A percentile compares a stretch with the other conserved stretches of the same genome.
Conservation (phyloP, 2,329 filamentous ascomycete genomes). For the Talaromyces sp. region DNA sequence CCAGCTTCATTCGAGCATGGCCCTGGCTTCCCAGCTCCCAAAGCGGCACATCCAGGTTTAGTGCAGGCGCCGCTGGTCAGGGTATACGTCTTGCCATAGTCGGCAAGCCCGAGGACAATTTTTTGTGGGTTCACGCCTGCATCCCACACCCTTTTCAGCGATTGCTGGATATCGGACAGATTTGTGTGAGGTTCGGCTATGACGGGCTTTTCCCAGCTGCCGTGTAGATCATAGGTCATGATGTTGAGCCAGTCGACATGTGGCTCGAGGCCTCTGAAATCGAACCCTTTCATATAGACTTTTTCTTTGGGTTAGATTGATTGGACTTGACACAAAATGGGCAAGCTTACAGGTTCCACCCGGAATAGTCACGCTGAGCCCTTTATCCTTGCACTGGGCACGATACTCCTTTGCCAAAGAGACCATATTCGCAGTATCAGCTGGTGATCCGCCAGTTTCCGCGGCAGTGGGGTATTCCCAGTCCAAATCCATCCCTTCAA, state of each 20-base stretch:
- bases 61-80: slow-evolving; percentile 22
- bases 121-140: slow-evolving; percentile 21
- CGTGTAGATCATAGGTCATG: slow-evolving; percentile 22
- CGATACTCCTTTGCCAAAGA: slow-evolving; percentile 11
- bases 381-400: slow-evolving; percentile 9
- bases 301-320: neutral
- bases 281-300: slow-evolving; percentile 22
- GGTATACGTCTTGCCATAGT: slow-evolving; percentile 24
- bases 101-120: slow-evolving; percentile 26
- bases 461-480: slow-evolving; percentile 19
- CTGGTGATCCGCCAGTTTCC: slow-evolving; percentile 5
- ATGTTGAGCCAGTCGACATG: slow-evolving; percentile 15
- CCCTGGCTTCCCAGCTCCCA: slow-evolving; percentile 16
- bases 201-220: slow-evolving; percentile 18
- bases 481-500: slow-evolving; percentile 22
- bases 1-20: slow-evolving; percentile 19
- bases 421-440: slow-evolving; percentile 9
- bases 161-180: slow-evolving; percentile 10
- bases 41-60: slow-evolving; percentile 17
- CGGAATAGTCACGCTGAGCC: slow-evolving; percentile 9
- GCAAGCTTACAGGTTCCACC: slow-evolving; percentile 10
- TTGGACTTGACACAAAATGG: neutral
- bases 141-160: slow-evolving; percentile 24
- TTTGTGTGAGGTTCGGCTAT: slow-evolving; percentile 10
- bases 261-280: slow-evolving; percentile 16